Evolutionary conservation across 2,329 filamentous ascomycete genomes (phyloP), one percentile per base, ranked within the genome.

Genomic region (Paracoccidioides brasiliensis): DNA sequence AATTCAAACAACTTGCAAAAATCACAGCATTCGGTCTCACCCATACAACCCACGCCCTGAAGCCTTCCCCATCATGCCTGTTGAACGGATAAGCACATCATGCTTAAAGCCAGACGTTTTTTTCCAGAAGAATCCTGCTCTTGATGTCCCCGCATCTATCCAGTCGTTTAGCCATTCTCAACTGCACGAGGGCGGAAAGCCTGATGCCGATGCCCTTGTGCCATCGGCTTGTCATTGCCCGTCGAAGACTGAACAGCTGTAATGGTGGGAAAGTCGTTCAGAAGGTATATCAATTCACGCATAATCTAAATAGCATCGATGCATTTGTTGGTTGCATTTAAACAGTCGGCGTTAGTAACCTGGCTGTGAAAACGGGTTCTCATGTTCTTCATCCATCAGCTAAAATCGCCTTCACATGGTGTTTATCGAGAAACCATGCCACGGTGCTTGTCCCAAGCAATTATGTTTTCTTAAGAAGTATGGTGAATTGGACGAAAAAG

Each of bases 1-100:
- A 48, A 48, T 32, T 48, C n/a, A 42, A 3, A 15, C n/a, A 42
- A 12, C 8, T 42, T 9, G 5, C n/a, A n/a, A 46, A 33, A 46
- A 33, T 30, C 5, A 35, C 37, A 71, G 68, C 69, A 30, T 74
- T 75, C 55, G 75, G 82, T 15, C 78, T 83, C 32, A 85, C 83
- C 38, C 83, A n/a, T n/a, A 86, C 60, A 80, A 83, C 32, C 81
- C 81, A 0, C 72, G 82, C 5, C 74, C 80, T 30, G 82, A 85
- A 63, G 82, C 85, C 63, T 85, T 84, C 68, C 82, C 82, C 0
- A 79, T 85, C 43, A 85, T 86, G 83, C 82, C 82, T 28, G 49
- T 32, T 38, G 49, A 52, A 41, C 32, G 15, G 49, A 32, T 52
- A 9, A 48, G 44, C 14, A 22, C 40, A 30, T 51, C 48, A 41